These are phyloP conservation scores for Pythium diclinum DNA, from an alignment of 352 stramenopile genomes.

Conservation along the genomic window DNA sequence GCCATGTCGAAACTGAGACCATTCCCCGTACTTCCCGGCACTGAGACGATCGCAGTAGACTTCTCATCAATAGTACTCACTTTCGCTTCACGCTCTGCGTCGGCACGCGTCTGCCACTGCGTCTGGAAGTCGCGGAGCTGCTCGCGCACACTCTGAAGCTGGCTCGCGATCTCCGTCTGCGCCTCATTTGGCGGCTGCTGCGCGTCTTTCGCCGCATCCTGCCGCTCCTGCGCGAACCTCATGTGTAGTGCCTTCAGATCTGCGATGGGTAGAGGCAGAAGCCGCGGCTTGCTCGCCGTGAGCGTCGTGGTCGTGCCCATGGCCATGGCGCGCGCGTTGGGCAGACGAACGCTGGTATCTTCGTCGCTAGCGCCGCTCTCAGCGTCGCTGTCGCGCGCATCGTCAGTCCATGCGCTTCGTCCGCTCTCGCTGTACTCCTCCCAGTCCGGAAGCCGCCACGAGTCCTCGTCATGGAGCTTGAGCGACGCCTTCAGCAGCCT, in stretches of 20 bases:
- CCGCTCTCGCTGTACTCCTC: constrained; percentile 47
- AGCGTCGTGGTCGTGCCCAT: constrained; percentile 19
- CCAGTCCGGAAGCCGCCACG: constrained; percentile 56
- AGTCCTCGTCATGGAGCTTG: constrained; percentile 23
- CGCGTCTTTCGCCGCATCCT: constrained; percentile 18
- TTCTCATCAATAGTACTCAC: not conserved
- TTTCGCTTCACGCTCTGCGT: not conserved
- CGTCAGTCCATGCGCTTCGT: constrained; percentile 25
- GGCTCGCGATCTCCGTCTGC: constrained; percentile 34
- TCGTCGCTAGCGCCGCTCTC: constrained; percentile 14
- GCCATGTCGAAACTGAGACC: constrained; percentile 21
- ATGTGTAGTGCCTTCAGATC: constrained; percentile 33
- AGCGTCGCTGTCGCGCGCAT: constrained; percentile 7
- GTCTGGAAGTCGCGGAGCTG: constrained; percentile 48
- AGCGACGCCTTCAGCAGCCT: constrained; percentile 3
- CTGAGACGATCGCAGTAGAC: not conserved
- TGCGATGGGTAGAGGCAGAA: constrained; percentile 5
- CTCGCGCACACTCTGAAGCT: constrained; percentile 43
- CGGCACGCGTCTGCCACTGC: constrained; percentile 28
- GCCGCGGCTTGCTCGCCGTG: constrained; percentile 15
- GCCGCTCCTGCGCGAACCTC: constrained; percentile 32
- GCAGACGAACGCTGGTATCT: constrained; percentile 4
- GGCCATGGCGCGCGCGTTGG: not conserved
- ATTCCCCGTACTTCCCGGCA: not conserved
- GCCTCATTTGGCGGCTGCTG: constrained; percentile 1